Evolutionary conservation across 208 protist species (phyloP), one percentile per base, ranked within the genome.

Genomic region (Crithidia bombi): DNA sequence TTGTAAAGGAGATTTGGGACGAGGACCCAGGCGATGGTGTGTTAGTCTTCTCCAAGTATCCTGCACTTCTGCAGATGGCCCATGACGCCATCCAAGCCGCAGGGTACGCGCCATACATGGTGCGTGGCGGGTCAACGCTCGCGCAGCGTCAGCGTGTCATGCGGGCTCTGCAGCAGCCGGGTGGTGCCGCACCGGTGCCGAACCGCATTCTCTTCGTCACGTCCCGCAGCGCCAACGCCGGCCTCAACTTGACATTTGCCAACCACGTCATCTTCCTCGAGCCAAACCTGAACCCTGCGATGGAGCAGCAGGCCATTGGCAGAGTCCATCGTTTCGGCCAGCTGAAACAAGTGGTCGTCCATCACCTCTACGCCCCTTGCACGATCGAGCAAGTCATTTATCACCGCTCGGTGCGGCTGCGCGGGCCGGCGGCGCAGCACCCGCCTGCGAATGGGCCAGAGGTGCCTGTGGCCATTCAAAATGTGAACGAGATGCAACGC

Each of bases 301-400:
- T 87, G 17, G 87, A 93, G 61, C 54, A 81, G 26, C 89, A 96
- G 75, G 89, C 91, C 11, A 80, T 93, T 55, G 91, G 85, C 25
- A 84, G 91, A 35, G 82, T 84, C 11, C 92, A 98, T 69, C 77
- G 96, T 55, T 97, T 98, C 52, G 96, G 94, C 17, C 96, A 98
- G 76, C 91, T 38, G 21, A 83, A 82, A 44, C 69, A 74, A 14
- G 80, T 85, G 39, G 41, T 58, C 17, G 79, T 78, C 50, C 75
- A 90, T 59, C 75, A 85, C 73, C 21, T 90, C 11, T 83, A 77
- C 64, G 74, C 73, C 0, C 67, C 66, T 0, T 54, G 59, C 47
- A 90, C 85, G 32, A 78, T 90, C 30, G 85, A 90, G 57, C 71
- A 90, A 47, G 64, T 64, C 41, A 65, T 90, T 55, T 83, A 82